Evolutionary conservation across 2,329 filamentous ascomycete species (phyloP).

Genomic region (Ophiobolus disseminans): DNA sequence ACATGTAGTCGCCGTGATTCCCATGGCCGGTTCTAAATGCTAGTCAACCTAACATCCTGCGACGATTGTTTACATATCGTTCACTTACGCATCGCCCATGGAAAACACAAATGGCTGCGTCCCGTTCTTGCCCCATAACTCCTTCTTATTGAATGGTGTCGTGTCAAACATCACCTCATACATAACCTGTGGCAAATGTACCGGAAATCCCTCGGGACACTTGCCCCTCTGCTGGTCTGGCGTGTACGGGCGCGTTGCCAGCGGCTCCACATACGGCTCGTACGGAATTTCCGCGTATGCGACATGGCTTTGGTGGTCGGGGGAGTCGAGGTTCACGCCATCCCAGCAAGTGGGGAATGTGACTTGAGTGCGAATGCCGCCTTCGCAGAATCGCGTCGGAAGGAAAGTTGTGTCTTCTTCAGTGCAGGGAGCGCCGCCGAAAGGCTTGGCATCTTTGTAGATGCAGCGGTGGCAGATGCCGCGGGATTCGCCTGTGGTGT

Average conservation of each 20-base stretch:
- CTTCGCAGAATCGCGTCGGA: conserved; percentile 48
- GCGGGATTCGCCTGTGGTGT: conserved; percentile 38
- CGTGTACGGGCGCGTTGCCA: conserved; percentile 25
- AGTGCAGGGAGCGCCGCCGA: conserved; percentile 50
- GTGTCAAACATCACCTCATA: conserved; percentile 58
- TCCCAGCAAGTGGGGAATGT: conserved; percentile 61
- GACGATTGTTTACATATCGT: neutral
- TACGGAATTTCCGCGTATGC: conserved; percentile 47
- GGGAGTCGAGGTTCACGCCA: conserved; percentile 58
- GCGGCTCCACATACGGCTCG: conserved; percentile 32
- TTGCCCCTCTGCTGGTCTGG: conserved; percentile 39
- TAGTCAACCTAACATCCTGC: neutral
- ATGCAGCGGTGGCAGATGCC: conserved; percentile 44
- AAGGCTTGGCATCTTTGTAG: conserved; percentile 33
- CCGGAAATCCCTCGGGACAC: conserved; percentile 53
- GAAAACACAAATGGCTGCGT: conserved; percentile 40
- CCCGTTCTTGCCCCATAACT: conserved; percentile 33
- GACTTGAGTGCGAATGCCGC: conserved; percentile 55
- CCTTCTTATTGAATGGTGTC: conserved; percentile 33
- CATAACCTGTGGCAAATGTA: conserved; percentile 56
- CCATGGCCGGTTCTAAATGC: conserved; percentile 35
- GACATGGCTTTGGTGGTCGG: conserved; percentile 63
- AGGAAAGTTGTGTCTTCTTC: conserved; percentile 49
- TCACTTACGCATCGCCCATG: conserved; percentile 41
- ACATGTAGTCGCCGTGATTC: conserved; percentile 35